Base-by-base conservation (phyloP, 2,329 filamentous ascomycete genomes). In the Colletotrichum acutatum region DNA sequence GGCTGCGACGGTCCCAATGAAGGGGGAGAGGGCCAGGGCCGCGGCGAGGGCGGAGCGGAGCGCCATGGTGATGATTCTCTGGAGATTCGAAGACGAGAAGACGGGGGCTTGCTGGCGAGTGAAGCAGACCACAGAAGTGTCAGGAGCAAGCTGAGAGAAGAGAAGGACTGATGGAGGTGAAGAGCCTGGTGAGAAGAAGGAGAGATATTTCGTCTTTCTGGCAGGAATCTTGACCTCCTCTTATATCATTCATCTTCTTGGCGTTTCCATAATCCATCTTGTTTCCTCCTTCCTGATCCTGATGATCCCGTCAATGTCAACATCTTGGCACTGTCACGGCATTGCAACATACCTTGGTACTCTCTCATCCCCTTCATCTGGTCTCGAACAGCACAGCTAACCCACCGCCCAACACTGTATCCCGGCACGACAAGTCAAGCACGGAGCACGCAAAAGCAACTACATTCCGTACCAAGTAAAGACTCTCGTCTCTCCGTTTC, bases 1-100 rank as follows among this genome's bases (percentile, higher is more conserved):
- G 28, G 80, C 80, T 49, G 74, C 67, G 60, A 76, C 76, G 34
- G 74, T 71, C 59, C 78, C 75, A 16, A 78, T 74, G 14, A 81
- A 74, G 53, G 72, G 71, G 22, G 71, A 65, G 14, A 73, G 5
- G 37, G 71, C 71, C 60, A 73, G 49, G 22, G 67, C 71, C 60
- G 61, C 66, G 5, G 70, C 30, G 56, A 73, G 61, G 19, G 52
- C 52, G 26, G 71, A 62, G 56, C 66, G 67, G 49, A 71, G 49
- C 54, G 67, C 67, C 71, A 73, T 73, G 34, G 37, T 64, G 58
- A 28, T 30, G 54, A 24, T 4, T 30, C 42, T 49, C 42, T 46
- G 16, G 42, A 11, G 49, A 24, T 34, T 26, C 1, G n/a, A 56
- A 26, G 22, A 34, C 32, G 22, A 22, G 37, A 16, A 19, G 65